Conservation (phyloP, 441 rosid species). For the Bocquillonia castaneifolia region DNA sequence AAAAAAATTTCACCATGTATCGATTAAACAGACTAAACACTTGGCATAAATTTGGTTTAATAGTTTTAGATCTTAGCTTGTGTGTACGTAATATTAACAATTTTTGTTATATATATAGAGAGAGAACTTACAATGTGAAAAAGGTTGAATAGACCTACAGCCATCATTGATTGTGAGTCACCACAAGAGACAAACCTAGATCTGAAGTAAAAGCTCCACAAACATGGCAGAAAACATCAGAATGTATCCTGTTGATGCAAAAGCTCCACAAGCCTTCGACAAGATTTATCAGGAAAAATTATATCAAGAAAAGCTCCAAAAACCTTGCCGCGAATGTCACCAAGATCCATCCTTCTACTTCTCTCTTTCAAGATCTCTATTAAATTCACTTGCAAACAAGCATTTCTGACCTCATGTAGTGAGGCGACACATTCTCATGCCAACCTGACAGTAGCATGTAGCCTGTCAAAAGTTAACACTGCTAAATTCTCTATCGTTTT, state of each 20-base stretch:
- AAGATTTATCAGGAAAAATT: not conserved
- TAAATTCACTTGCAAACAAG: not conserved
- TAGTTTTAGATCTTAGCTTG: too few relatives aligned
- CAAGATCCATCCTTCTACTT: not conserved
- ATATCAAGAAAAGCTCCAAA: not conserved
- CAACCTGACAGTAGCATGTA: not conserved
- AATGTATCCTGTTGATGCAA: not conserved
- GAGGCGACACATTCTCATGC: not conserved
- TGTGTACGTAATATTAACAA: too few relatives aligned
- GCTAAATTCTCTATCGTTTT: too few relatives aligned
- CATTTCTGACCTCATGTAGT: not conserved
- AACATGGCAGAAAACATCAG: not conserved
- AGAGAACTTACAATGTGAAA: too few relatives aligned
- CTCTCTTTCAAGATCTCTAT: not conserved
- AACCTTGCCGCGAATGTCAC: not conserved
- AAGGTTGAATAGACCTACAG: not conserved
- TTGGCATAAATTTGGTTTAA: too few relatives aligned
- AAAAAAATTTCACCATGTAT: too few relatives aligned
- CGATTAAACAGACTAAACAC: too few relatives aligned
- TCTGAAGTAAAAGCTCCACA: not conserved
- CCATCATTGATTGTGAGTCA: not conserved
- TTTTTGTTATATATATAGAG: too few relatives aligned
- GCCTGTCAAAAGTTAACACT: not conserved
- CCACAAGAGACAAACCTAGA: not conserved
- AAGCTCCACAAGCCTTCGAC: not conserved